Evolutionary conservation across 1,284 basidiomycete genomes (phyloP).

Genomic region (Laetiporus sulphureus): DNA sequence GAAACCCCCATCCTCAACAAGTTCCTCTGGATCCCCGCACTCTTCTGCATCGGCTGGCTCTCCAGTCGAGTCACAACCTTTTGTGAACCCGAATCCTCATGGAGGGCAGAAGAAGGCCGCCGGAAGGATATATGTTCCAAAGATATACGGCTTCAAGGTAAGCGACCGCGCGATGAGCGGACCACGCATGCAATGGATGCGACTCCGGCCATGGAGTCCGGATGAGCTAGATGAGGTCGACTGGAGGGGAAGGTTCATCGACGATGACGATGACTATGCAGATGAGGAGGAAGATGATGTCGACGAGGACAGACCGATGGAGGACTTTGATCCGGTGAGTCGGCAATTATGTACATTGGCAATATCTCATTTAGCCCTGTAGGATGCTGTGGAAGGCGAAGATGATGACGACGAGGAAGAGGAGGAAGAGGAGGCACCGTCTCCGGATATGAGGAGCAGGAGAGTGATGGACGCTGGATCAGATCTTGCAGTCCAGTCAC

Average conservation of each 20-base stretch:
- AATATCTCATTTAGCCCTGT: constrained; percentile 7
- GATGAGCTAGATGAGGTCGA: constrained; percentile 84
- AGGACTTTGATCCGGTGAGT: constrained; percentile 75
- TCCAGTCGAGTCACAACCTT: constrained; percentile 36
- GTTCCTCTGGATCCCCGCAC: constrained; percentile 46
- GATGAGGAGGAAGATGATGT: constrained; percentile 54
- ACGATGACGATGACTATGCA: constrained; percentile 61
- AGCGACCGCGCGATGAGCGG: constrained; percentile 84
- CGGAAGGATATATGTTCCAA: constrained; percentile 83
- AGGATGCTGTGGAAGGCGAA: constrained; percentile 59
- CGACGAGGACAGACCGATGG: constrained; percentile 68
- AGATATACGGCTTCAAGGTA: constrained; percentile 91
- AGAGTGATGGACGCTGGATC: constrained; percentile 25
- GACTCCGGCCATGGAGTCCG: constrained; percentile 74
- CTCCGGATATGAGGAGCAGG: constrained; percentile 26
- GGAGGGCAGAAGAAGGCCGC: constrained; percentile 83
- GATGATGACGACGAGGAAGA: constrained; percentile 57
- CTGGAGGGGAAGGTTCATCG: constrained; percentile 81
- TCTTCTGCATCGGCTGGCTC: constrained; percentile 41
- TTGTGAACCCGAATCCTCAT: constrained; percentile 78
- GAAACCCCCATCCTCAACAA: constrained; percentile 47
- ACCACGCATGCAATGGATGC: constrained; percentile 95
- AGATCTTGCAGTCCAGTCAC: constrained; percentile 11
- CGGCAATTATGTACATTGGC: constrained; percentile 2
- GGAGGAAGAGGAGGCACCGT: constrained; percentile 42